Conservation (phyloP, 176 grass and related monocot species). For the Puccinellia tenuiflora region DNA sequence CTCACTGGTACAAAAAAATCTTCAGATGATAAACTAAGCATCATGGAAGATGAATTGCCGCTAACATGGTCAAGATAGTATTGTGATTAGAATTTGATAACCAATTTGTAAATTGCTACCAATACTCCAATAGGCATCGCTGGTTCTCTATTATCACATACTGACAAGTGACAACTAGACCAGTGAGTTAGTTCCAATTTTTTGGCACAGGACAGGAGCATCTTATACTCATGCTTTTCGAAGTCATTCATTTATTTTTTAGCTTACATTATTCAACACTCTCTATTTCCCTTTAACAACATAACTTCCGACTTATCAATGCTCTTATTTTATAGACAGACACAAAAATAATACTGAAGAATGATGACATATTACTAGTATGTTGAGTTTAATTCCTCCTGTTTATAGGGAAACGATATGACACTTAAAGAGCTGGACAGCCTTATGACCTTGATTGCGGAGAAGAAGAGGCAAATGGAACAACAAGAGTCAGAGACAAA, state of each 20-base stretch:
- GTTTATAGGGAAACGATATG: conserved; percentile 83
- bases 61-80: neutral
- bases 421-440: conserved; percentile 77
- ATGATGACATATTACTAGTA: neutral
- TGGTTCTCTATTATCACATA: neutral
- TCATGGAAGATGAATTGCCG: neutral
- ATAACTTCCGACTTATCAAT: neutral
- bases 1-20: neutral
- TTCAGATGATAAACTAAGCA: conserved; percentile 20
- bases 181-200: neutral
- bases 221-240: neutral
- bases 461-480: conserved; percentile 96
- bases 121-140: neutral
- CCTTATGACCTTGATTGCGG: conserved; percentile 75
- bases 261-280: neutral
- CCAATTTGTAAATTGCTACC: neutral
- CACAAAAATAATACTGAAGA: neutral
- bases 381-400: conserved; percentile 25
- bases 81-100: neutral
- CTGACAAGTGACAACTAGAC: neutral
- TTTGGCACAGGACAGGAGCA: neutral
- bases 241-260: neutral
- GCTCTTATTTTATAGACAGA: neutral
- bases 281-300: neutral
- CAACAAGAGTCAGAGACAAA: conserved; percentile 96